Base-by-base conservation (phyloP, 805 yeast species). In the Candida odintsovae region DNA sequence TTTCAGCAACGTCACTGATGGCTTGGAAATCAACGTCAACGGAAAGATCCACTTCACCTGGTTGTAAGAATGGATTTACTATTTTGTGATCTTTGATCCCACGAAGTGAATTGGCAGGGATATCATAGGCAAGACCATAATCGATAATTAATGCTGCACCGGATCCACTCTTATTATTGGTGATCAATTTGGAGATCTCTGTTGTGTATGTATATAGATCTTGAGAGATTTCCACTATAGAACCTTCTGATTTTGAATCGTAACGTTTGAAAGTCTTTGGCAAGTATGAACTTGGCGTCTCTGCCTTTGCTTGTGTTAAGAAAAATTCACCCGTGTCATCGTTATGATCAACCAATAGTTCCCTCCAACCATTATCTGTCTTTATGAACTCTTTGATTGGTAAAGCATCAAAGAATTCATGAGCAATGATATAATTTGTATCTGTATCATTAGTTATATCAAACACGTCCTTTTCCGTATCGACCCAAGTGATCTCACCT, bases 361-460 rank as follows among this genome's bases (percentile, higher is more conserved):
- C 96, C 53, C 90, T 69, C 96, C 96, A 88, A 0, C 92, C 92
- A 15, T 78, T 64, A 16, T 71, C 69, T 0, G 83, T 80, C 50
- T 73, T 75, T 44, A 75, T 72, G 58, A 84, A 87, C 51, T 82
- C 76, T 52, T 83, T 80, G 21, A 88, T 80, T 0, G 96, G 95
- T 46, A 88, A 67, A 0, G 96, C 95, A 64, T 88, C 96, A 59
- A 83, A 88, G 57, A 88, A 88, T 62, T 88, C 96, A 60, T 88
- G 96, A 0, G 95, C 94, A 45, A 88, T 61, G 6, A 86, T 70
- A 59, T 78, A 87, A 49, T 85, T 83, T 38, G 86, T 71, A 2
- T 55, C 61, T 2, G 21, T 16, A 1, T 41, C 33, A 9, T 45
- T 12, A 7, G 50, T 45, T 4, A 40, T 20, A 2, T 51, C 51